A percentile compares a stretch with the other conserved stretches of the same genome.
phyloP scores from a whole-genome alignment of 75 land plant species.

The Adiantum capillusveneris region DNA sequence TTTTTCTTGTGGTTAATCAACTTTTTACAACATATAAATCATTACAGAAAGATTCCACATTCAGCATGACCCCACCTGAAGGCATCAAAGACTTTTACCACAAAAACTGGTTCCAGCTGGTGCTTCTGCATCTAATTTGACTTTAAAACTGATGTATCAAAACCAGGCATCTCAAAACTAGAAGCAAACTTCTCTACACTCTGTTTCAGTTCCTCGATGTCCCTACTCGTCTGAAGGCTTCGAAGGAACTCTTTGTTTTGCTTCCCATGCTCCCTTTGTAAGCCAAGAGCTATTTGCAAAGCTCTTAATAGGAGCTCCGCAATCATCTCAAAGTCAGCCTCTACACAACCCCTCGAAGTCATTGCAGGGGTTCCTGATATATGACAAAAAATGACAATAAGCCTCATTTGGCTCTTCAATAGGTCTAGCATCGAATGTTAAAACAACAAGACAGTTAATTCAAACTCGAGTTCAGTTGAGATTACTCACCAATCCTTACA shows the following conservation, averaged over 20 bases:
- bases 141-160: slow-evolving; percentile 32
- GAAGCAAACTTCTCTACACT: slow-evolving; percentile 63
- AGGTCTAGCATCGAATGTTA: too few species aligned
- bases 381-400: too few species aligned
- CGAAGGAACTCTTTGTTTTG: slow-evolving; percentile 45
- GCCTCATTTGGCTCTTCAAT: too few species aligned
- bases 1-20: too few species aligned
- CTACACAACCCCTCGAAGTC: slow-evolving; percentile 79
- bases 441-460: too few species aligned
- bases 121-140: background rate
- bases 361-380: slow-evolving; percentile 78
- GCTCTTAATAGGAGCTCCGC: slow-evolving; percentile 70
- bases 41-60: too few species aligned
- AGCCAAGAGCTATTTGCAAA: slow-evolving; percentile 45
- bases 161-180: slow-evolving; percentile 81
- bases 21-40: too few species aligned
- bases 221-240: slow-evolving; percentile 52
- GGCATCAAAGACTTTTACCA: too few species aligned
- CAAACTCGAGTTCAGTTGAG: too few species aligned
- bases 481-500: slow-evolving; percentile 64
- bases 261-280: slow-evolving; percentile 66
- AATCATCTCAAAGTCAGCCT: slow-evolving; percentile 69
- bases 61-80: too few species aligned
- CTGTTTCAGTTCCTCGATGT: slow-evolving; percentile 46
- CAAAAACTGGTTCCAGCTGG: too few species aligned